Conservation (phyloP, 2,329 filamentous ascomycete species). For the Pseudogymnoascus sp. region DNA sequence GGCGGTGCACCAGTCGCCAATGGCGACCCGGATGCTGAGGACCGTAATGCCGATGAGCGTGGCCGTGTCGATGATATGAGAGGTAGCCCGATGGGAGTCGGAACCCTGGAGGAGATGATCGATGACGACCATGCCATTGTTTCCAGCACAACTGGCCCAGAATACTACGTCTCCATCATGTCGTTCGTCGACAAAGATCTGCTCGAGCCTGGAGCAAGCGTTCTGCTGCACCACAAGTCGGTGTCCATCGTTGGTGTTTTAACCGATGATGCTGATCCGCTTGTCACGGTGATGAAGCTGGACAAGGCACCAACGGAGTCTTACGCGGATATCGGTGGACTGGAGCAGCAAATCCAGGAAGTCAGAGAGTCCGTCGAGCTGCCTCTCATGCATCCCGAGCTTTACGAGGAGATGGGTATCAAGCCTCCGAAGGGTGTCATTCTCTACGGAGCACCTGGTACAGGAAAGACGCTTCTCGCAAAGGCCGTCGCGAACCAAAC, state of each 20-base stretch:
- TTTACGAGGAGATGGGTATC: constrained; percentile 99
- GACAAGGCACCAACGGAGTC: constrained; percentile 98
- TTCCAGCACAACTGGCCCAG: constrained; percentile 90
- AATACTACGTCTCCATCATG: constrained; percentile 99
- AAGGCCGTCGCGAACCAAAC: constrained; percentile 98
- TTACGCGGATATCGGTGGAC: constrained; percentile 94
- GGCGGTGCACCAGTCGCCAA: constrained; percentile 49
- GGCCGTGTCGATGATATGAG: constrained; percentile 96
- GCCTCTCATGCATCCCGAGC: constrained; percentile 85
- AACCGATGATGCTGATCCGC: constrained; percentile 89
- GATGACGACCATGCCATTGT: constrained; percentile 99
- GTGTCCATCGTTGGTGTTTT: constrained; percentile 96
- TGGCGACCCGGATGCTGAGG: constrained; percentile 63
- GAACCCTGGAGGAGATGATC: constrained; percentile 96
- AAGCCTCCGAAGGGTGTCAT: constrained; percentile 99
- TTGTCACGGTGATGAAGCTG: constrained; percentile 98
- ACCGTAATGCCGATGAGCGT: constrained; percentile 89
- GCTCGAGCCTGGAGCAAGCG: constrained; percentile 89
- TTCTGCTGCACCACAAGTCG: constrained; percentile 93
- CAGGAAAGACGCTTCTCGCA: constrained; percentile 89
- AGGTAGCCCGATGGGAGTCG: constrained; percentile 96
- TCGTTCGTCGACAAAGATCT: constrained; percentile 99
- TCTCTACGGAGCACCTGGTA: constrained; percentile 92
- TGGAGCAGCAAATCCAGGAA: constrained; percentile 94
- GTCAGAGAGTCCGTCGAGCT: constrained; percentile 95